Percentiles rank a stretch among this genome's conserved stretches.
These are phyloP conservation scores for Apium graveolens DNA, from an alignment of 129 eudicot genomes.

Conservation along the genomic window DNA sequence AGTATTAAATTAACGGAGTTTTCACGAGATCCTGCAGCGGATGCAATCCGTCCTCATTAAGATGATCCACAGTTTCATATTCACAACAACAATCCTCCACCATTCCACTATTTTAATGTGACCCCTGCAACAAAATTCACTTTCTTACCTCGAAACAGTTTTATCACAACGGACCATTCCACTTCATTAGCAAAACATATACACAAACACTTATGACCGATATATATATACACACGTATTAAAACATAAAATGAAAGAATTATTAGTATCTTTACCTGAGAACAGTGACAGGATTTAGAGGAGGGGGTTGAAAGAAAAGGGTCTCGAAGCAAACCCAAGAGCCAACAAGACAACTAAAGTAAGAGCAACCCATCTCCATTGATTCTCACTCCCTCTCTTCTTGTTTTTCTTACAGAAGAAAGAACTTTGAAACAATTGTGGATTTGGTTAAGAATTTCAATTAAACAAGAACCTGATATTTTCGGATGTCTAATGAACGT, in stretches of 20 bases:
- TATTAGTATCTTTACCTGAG: constrained; percentile 12
- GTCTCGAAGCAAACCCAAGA: constrained; percentile 3
- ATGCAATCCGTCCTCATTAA: constrained; percentile 33
- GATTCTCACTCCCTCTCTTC: neutral
- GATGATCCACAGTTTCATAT: constrained; percentile 33
- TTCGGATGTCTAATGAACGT: too few species aligned
- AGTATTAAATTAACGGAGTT: constrained; percentile 40
- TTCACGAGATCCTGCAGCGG: constrained; percentile 44
- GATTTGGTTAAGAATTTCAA: too few species aligned
- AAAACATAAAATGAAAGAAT: too few species aligned
- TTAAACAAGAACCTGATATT: too few species aligned
- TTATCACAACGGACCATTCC: neutral
- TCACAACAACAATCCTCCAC: constrained; percentile 49
- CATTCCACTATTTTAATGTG: constrained; percentile 21
- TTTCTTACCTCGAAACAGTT: neutral
- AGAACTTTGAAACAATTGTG: too few species aligned
- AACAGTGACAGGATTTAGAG: constrained; percentile 13
- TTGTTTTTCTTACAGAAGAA: too few species aligned
- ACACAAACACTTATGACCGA: neutral
- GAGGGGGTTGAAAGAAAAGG: neutral
- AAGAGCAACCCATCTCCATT: constrained; percentile 10
- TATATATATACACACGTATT: neutral
- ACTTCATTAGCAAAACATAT: neutral
- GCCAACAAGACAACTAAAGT: constrained; percentile 10
- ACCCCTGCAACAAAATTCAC: constrained; percentile 12